Evolutionary conservation across 208 protist genomes (phyloP), one percentile per base, ranked within the genome.

Genomic region (Crithidia acanthocephali): DNA sequence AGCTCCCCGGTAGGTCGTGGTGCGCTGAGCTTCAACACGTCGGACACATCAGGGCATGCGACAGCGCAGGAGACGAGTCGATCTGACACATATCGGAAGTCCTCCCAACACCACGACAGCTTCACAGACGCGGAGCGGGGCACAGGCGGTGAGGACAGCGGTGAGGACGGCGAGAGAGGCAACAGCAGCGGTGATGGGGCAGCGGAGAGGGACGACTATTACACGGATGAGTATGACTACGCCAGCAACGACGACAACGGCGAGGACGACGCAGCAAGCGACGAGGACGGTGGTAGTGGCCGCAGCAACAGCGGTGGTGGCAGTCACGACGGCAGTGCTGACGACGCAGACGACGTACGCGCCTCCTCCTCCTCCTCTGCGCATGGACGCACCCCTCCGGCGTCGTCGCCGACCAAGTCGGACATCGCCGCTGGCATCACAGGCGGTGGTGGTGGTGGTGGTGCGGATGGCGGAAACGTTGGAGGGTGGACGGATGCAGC

Each of bases 171-270:
- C 51, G 58, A 40, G 37, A 13, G 13, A 42, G 42, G 28, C 37
- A 25, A 27, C 22, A 40, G 18, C 44, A n/a, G n/a, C n/a, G n/a
- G n/a, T n/a, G n/a, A n/a, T n/a, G n/a, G n/a, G n/a, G n/a, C n/a
- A n/a, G n/a, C 37, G 37, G 47, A 53, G 11, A 55, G 69, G 37
- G 44, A 23, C 44, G 52, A 35, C 35, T 57, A 23, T 57, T 50
- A 80, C 52, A 44, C 13, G 1, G 69, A 76, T 20, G 65, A 55
- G 47, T 45, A 81, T 30, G 63, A 55, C 18, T 4, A 45, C 25
- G 23, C 75, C 16, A 40, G 44, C 50, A 30, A 52, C 25, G 37
- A 51, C 30, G 6, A 28, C 20, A 5, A 70, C 42, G 8, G 56
- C 53, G 47, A 33, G 25, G 30, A 45, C 20, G 53, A 52, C 13